Evolutionary conservation across 2,329 filamentous ascomycete species (phyloP), one percentile per base, ranked within the genome.

Genomic region (Penicillium corylophilum): DNA sequence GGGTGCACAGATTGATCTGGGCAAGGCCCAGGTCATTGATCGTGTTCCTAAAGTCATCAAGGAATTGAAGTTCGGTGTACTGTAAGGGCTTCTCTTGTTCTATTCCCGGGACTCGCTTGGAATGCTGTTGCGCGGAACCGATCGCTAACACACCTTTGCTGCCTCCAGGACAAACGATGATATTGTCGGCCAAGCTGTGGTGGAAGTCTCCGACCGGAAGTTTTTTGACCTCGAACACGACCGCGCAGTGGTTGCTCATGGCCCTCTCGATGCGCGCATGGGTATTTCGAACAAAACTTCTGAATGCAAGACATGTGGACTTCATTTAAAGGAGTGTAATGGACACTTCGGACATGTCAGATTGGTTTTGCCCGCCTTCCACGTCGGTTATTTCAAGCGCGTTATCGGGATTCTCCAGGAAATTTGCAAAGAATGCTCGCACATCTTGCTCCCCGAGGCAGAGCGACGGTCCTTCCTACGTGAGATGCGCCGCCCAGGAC

Each of bases 341-440:
- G 94, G 94, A 12, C 94, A 99, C 72, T 99, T 97, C 67, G 94
- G 94, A 42, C 88, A 96, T 73, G 88, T 99, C 64, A 86, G 89
- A 65, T 82, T 99, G 13, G 90, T 93, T 1, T 79, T 99, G 46
- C 94, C 94, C 4, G 90, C 88, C 39, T 97, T 97, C 67, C 94
- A 99, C 69, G 91, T 97, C 59, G 94, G 94, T 33, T 99, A 96
- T 69, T 83, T 99, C 64, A 94, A 91, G 69, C 91, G 95, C 70
- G 90, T 94, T 58, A 93, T 95, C 68, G 87, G 86, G 40, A 92
- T 96, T 50, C 80, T 99, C 22, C 92, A 97, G 70, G 88, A 94
- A 66, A 95, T 99, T 59, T 99, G 94, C 85, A 99, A 96, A 77
- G 86, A 92, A 67, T 99, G 94, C 69, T 89, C 90, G 22, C 83